Evolutionary conservation across 306 rosid species (phyloP), one percentile per base, ranked within the genome.

Genomic region (Vachellia collinsii): DNA sequence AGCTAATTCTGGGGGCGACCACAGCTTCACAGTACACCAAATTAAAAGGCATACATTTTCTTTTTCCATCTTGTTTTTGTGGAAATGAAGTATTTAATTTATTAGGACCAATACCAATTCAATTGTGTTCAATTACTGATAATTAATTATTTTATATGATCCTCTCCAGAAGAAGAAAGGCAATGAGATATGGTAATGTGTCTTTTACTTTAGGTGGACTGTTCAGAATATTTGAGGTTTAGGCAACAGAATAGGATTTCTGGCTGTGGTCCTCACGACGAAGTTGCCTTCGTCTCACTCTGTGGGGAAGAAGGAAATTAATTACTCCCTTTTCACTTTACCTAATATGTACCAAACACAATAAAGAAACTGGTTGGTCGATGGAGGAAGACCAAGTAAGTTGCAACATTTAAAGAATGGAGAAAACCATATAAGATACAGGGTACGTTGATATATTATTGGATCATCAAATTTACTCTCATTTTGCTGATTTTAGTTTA

Each of bases 1-100:
- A 29, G 34, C 34, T 70, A 46, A 46, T 46, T 70, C 59, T 70
- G 11, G 59, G 37, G 75, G 75, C 59, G 59, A 70, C 75, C 75
- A 12, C 59, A 20, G 75, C 11, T 70, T 70, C 23, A 43, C 14
- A 22, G 12, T 6, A 5, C 11, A 4, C 56, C 56, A 23, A 44
- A 11, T n/a, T n/a, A n/a, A 29, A 29, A 70, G 23, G 75, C 20
- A 22, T n/a, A 43, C 22, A 69, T 70, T 44, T 44, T 70, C 39
- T 22, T 70, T 44, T 37, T 11, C 20, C 4, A 44, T 12, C 39
- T 43, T 42, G 42, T 39, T 23, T 70, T 5, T 22, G 39, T 25
- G 12, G 14, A 69, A 69, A 20, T 29, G 34, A 29, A 29, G 34
- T 29, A 29, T 29, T 29, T 29, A 29, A 29, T 29, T 29, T 29